A percentile compares a stretch with the other conserved stretches of the same genome.
Conservation (phyloP, 306 rosid species). For the Cicer bijugum region DNA sequence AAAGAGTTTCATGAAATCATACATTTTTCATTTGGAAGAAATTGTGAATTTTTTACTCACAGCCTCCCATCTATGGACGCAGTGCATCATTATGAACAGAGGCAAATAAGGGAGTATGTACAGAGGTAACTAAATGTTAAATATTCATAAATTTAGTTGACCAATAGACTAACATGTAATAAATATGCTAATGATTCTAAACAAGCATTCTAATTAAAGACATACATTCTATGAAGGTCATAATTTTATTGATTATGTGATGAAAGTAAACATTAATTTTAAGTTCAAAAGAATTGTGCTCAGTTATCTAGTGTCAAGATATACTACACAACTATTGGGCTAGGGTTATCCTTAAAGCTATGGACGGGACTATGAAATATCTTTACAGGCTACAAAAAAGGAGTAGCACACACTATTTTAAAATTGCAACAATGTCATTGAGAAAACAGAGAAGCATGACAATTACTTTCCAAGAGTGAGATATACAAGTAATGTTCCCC, state of each 20-base stretch:
- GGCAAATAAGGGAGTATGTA: not conserved
- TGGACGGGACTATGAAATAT: not conserved
- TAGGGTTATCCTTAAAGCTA: constrained; percentile 5
- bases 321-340: not conserved
- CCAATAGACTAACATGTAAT: not conserved
- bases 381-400: not conserved
- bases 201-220: not conserved
- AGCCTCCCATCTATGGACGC: not conserved
- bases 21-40: not conserved
- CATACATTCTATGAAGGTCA: constrained; percentile 8
- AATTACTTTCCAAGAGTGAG: constrained; percentile 16
- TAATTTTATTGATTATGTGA: not conserved
- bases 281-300: constrained; percentile 8
- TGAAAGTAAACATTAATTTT: not conserved
- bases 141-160: not conserved
- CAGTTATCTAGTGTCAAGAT: constrained; percentile 9
- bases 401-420: not conserved
- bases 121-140: not conserved
- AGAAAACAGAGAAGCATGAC: constrained; percentile 20
- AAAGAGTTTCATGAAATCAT: too few relatives aligned
- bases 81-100: not conserved
- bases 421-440: constrained; percentile 19
- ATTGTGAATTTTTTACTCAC: not conserved
- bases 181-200: constrained; percentile 17
- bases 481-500: not conserved